A percentile compares a stretch with the other conserved stretches of the same genome.
Conservation (phyloP, 129 eudicot genomes). For the Chrysanthemum makinoi region DNA sequence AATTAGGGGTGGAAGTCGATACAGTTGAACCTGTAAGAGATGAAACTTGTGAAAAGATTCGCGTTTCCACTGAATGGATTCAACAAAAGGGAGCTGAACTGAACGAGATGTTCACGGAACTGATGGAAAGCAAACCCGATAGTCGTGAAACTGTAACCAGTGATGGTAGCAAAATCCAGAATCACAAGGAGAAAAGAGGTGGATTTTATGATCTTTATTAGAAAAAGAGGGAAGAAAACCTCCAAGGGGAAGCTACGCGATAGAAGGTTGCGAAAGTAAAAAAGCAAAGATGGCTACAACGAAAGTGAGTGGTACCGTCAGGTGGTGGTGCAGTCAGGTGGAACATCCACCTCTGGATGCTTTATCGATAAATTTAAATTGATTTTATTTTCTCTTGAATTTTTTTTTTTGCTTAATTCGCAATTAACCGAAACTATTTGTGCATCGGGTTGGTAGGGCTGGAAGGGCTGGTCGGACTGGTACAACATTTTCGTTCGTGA, state of each 20-base stretch:
- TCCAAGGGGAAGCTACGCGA: conserved; percentile 45
- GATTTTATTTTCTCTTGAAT: too few species aligned
- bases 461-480: conserved; percentile 97
- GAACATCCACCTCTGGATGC: too few species aligned
- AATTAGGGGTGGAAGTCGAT: conserved; percentile 32
- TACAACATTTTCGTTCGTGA: conserved; percentile 82
- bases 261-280: conserved; percentile 60
- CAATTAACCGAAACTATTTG: conserved; percentile 87
- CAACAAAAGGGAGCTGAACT: conserved; percentile 78
- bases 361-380: too few species aligned
- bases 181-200: conserved; percentile 49
- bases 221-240: conserved; percentile 72
- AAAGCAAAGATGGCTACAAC: conserved; percentile 48
- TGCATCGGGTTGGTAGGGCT: conserved; percentile 93
- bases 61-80: conserved; percentile 65
- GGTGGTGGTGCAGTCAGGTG: too few species aligned
- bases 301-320: conserved; percentile 40
- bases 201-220: conserved; percentile 61
- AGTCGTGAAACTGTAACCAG: conserved; percentile 35
- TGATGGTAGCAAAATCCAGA: conserved; percentile 38
- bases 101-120: conserved; percentile 58
- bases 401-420: too few species aligned
- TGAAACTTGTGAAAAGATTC: conserved; percentile 46
- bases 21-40: conserved; percentile 31
- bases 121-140: conserved; percentile 64